Evolutionary conservation across 305 asterid genomes (phyloP).

Genomic region (Rubia balearica): DNA sequence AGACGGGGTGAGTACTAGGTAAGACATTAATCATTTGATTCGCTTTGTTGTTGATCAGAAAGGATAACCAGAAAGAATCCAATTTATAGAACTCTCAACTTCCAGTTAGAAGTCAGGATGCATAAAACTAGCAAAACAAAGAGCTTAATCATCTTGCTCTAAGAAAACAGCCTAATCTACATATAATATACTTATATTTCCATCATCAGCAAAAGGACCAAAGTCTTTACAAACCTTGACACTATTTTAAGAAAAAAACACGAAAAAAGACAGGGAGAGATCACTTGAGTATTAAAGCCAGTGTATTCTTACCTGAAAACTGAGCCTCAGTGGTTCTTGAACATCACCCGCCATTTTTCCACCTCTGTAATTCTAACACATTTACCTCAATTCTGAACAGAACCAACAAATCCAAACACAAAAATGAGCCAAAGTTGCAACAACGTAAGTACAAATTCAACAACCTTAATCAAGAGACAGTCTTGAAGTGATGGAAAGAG

Average conservation of each 20-base stretch:
- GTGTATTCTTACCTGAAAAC: conserved; percentile 50
- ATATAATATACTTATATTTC: neutral
- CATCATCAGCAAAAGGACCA: neutral
- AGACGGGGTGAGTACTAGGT: neutral
- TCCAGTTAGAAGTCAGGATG: neutral
- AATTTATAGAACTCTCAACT: neutral
- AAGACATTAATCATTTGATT: neutral
- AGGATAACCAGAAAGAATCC: neutral
- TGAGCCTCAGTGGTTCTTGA: conserved; percentile 47
- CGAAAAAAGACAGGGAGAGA: neutral
- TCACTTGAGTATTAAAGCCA: conserved; percentile 7
- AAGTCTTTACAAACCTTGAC: neutral
- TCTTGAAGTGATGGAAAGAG: conserved; percentile 12
- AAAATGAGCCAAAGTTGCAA: neutral
- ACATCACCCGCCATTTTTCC: conserved; percentile 62
- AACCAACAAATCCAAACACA: conserved; percentile 2
- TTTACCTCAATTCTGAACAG: neutral
- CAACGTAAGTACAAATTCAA: neutral
- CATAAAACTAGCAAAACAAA: conserved; percentile 9
- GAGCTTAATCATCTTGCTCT: neutral
- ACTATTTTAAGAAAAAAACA: neutral
- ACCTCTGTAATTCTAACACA: conserved; percentile 10
- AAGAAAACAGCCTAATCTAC: neutral
- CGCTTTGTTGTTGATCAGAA: neutral
- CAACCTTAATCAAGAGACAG: conserved; percentile 7